A percentile compares a stretch with the other conserved stretches of the same genome.
These are phyloP conservation scores for Fusarium sacchari DNA, from an alignment of 2,329 filamentous ascomycete species.

Conservation along the genomic window DNA sequence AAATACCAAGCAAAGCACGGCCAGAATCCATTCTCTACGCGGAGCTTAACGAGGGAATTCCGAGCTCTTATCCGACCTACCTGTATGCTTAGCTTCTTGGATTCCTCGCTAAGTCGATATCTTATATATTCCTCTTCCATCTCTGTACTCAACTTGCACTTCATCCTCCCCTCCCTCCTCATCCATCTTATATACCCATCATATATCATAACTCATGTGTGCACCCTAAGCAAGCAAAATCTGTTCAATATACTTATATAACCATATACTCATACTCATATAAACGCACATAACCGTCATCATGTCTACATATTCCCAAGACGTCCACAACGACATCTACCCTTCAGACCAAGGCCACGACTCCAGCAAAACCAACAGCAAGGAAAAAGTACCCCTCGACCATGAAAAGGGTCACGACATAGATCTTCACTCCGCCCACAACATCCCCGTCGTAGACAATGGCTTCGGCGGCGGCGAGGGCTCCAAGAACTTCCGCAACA, in stretches of 20 bases:
- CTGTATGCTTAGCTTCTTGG: not conserved
- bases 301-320: conserved; percentile 35
- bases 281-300: not conserved
- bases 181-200: not conserved
- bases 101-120: conserved; percentile 23
- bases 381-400: conserved; percentile 40
- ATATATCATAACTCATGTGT: not conserved
- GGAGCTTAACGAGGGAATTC: conserved; percentile 40
- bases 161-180: conserved; percentile 1
- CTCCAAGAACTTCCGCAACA: conserved; percentile 48
- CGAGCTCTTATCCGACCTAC: conserved; percentile 14
- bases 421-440: conserved; percentile 35
- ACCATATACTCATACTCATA: not conserved
- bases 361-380: conserved; percentile 42
- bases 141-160: conserved; percentile 1
- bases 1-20: conserved; percentile 18
- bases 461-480: conserved; percentile 45
- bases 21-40: conserved; percentile 7
- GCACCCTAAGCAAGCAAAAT: conserved; percentile 4
- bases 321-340: conserved; percentile 39
- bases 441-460: conserved; percentile 38
- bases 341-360: conserved; percentile 41
- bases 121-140: conserved; percentile 35
- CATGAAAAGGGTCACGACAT: conserved; percentile 13
- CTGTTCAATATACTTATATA: not conserved